A percentile compares a stretch with the other conserved stretches of the same genome.
Evolutionary conservation across 257 asterid genomes (phyloP).

Genomic region (Gentiana dahurica): DNA sequence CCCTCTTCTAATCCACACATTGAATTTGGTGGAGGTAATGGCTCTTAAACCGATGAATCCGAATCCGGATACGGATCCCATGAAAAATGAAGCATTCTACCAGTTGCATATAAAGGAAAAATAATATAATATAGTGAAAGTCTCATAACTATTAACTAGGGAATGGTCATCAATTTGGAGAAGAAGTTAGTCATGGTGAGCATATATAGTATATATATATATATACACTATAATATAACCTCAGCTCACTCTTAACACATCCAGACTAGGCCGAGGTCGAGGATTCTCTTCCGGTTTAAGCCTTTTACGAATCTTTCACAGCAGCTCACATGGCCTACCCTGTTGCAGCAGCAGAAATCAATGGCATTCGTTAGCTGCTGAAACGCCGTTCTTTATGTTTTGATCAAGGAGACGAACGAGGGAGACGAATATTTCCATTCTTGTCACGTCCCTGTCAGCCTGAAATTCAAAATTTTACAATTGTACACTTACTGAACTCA

Average conservation of each 20-base stretch:
- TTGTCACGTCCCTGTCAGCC: conserved; percentile 83
- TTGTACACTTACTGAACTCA: neutral
- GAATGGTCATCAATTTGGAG: conserved; percentile 13
- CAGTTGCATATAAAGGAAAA: too few relatives aligned
- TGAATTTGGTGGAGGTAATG: too few relatives aligned
- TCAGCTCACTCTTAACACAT: conserved; percentile 40
- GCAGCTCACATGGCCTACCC: conserved; percentile 33
- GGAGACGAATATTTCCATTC: conserved; percentile 78
- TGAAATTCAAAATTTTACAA: conserved; percentile 19
- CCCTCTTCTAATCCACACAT: too few relatives aligned
- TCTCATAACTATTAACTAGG: too few relatives aligned
- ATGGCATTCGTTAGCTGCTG: conserved; percentile 20
- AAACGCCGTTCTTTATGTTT: conserved; percentile 28
- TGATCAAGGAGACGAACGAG: conserved; percentile 73
- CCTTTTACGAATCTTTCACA: conserved; percentile 10
- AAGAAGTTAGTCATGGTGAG: conserved; percentile 45
- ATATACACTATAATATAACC: neutral
- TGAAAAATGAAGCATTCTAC: too few relatives aligned
- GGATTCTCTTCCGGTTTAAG: neutral
- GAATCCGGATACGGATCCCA: too few relatives aligned
- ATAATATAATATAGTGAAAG: too few relatives aligned
- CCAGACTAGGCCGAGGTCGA: conserved; percentile 13
- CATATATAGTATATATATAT: neutral
- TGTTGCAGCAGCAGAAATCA: conserved; percentile 22
- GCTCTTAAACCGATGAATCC: too few relatives aligned